phyloP scores from a whole-genome alignment of 1,284 basidiomycete species.

The Mycosarcoma mackinlayi region DNA sequence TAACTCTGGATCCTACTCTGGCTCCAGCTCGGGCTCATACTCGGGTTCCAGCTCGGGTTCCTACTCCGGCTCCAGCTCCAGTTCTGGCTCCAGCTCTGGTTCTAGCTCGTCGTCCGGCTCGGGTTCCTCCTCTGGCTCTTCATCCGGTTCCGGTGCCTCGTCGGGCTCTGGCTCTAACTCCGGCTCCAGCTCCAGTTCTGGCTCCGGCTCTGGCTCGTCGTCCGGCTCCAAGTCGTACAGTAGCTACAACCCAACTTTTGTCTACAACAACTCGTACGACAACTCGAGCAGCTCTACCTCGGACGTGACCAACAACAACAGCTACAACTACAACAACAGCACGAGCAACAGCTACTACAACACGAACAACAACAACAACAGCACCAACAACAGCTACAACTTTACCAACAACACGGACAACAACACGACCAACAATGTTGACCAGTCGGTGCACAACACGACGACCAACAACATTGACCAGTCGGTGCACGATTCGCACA shows the following conservation, averaged over 20 bases:
- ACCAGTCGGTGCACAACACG: no score
- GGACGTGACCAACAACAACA: conserved; percentile 11
- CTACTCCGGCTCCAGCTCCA: no score
- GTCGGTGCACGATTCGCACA: conserved; percentile 24
- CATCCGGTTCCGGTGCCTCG: background rate
- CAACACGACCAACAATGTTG: no score
- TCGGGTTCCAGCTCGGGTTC: no score
- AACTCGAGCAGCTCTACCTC: conserved; percentile 12
- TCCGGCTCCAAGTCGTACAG: conserved; percentile 1
- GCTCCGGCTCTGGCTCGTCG: conserved; percentile 1
- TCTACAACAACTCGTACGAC: conserved; percentile 42
- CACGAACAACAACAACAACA: conserved; percentile 17
- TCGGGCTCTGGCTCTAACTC: conserved; percentile 6
- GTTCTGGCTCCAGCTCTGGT: no score
- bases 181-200: conserved; percentile 3
- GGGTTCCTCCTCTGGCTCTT: conserved; percentile 4
- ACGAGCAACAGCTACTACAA: conserved; percentile 5
- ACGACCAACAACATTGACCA: conserved; percentile 14
- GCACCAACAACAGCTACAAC: conserved; percentile 16
- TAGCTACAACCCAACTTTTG: conserved; percentile 22
- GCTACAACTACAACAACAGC: conserved; percentile 32
- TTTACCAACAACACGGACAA: no score
- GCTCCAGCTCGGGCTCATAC: no score
- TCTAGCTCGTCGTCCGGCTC: no score
- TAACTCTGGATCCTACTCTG: no score